phyloP scores from a whole-genome alignment of 1,284 basidiomycete genomes.

The Quambalaria eucalypti region DNA sequence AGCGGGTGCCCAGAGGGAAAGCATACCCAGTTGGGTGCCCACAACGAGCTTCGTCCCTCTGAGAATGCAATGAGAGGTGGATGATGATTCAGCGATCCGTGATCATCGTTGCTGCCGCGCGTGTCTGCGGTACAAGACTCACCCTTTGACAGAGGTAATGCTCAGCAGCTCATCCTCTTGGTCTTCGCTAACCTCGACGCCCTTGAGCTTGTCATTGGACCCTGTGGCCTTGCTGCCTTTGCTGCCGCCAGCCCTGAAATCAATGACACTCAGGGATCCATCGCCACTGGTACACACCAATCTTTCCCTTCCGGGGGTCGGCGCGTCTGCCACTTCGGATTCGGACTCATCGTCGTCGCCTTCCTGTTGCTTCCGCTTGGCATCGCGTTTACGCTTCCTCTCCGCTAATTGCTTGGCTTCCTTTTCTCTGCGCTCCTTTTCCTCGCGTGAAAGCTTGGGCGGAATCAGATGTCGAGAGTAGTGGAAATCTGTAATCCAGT shows the following conservation, averaged over 20 bases:
- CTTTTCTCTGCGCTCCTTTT: slow-evolving; percentile 6
- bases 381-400: slow-evolving; percentile 6
- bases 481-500: slow-evolving; percentile 83
- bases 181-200: slow-evolving; percentile 72
- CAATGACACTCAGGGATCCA: slow-evolving; percentile 79
- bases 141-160: slow-evolving; percentile 72
- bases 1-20: slow-evolving; percentile 77
- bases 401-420: slow-evolving; percentile 8
- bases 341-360: slow-evolving; percentile 1
- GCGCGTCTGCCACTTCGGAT: slow-evolving; percentile 4
- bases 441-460: not conserved
- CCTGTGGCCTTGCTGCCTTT: not conserved
- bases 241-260: slow-evolving; percentile 47
- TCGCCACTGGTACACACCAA: slow-evolving; percentile 56
- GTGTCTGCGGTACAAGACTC: slow-evolving; percentile 23
- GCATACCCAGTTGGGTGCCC: slow-evolving; percentile 80
- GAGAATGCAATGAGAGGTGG: not conserved
- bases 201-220: slow-evolving; percentile 43
- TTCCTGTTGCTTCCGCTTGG: slow-evolving; percentile 5
- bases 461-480: not conserved
- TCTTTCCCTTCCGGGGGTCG: slow-evolving; percentile 9
- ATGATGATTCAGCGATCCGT: not conserved
- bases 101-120: not conserved
- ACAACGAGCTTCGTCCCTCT: slow-evolving; percentile 73
- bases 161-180: slow-evolving; percentile 91